A percentile compares a stretch with the other conserved stretches of the same genome.
Evolutionary conservation across 179 eudicot species (phyloP).

Genomic region (Silene coronaria): DNA sequence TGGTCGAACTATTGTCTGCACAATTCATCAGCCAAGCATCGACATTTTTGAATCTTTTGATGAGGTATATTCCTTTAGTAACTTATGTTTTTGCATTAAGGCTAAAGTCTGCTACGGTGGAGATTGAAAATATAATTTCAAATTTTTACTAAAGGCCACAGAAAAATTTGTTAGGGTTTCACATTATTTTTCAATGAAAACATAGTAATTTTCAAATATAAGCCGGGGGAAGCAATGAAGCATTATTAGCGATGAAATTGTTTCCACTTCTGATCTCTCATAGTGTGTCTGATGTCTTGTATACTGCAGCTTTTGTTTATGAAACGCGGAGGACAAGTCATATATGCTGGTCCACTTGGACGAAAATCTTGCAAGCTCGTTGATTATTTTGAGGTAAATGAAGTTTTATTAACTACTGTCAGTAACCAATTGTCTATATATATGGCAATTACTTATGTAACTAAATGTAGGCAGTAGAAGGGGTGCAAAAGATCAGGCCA

Average conservation of each 20-base stretch:
- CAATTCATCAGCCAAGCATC: slow-evolving; percentile 95
- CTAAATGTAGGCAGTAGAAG: slow-evolving; percentile 55
- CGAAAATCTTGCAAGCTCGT: slow-evolving; percentile 66
- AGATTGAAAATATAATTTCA: too few relatives aligned
- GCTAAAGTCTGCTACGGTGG: background rate
- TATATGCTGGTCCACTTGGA: slow-evolving; percentile 90
- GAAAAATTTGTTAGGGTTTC: too few relatives aligned
- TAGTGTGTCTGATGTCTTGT: slow-evolving; percentile 7
- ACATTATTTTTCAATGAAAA: too few relatives aligned
- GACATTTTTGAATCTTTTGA: slow-evolving; percentile 97
- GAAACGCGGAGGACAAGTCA: slow-evolving; percentile 94
- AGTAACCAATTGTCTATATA: background rate
- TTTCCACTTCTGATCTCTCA: background rate
- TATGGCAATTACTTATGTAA: slow-evolving; percentile 1
- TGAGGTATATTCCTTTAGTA: slow-evolving; percentile 44
- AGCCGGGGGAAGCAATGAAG: too few relatives aligned
- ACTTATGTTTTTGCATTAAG: background rate
- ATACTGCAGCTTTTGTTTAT: slow-evolving; percentile 73
- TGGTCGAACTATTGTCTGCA: slow-evolving; percentile 91
- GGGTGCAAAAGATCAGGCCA: slow-evolving; percentile 68
- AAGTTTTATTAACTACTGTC: background rate
- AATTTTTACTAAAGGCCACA: too few relatives aligned
- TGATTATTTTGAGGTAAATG: slow-evolving; percentile 77
- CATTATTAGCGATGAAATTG: background rate
- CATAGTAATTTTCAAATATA: too few relatives aligned